Conservation (phyloP, 2,329 filamentous ascomycete species). For the Fusarium lyarnte region DNA sequence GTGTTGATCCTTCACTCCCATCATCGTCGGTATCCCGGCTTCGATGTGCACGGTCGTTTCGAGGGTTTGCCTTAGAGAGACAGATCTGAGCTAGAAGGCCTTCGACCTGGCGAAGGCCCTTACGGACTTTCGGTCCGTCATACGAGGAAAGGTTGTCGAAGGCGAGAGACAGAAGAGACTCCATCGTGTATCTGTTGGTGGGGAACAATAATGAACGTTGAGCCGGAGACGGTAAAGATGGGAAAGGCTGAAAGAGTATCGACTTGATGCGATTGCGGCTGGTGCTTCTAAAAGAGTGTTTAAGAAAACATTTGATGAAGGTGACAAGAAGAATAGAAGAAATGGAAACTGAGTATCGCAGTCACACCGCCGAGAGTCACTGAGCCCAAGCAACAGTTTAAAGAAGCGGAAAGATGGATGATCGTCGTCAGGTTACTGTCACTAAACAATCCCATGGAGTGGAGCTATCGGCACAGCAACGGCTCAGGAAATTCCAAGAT, state of each 20-base stretch:
- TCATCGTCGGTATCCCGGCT: slow-evolving; percentile 43
- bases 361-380: neutral
- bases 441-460: slow-evolving; percentile 15
- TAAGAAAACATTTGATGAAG: slow-evolving; percentile 1
- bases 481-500: slow-evolving; percentile 16
- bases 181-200: slow-evolving; percentile 66
- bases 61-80: slow-evolving; percentile 69
- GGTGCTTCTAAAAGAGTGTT: slow-evolving; percentile 8
- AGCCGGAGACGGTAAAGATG: neutral
- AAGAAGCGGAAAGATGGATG: neutral
- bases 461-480: slow-evolving; percentile 28
- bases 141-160: slow-evolving; percentile 97
- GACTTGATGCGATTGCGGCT: neutral
- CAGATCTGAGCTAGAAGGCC: slow-evolving; percentile 94
- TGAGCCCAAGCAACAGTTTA: slow-evolving; percentile 7
- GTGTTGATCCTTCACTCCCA: slow-evolving; percentile 53
- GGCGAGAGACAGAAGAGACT: slow-evolving; percentile 87
- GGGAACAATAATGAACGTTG: slow-evolving; percentile 6
- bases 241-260: slow-evolving; percentile 15
- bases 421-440: slow-evolving; percentile 1
- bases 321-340: slow-evolving; percentile 20
- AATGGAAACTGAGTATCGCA: slow-evolving; percentile 2
- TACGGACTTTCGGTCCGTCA: slow-evolving; percentile 88
- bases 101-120: slow-evolving; percentile 93
- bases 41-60: slow-evolving; percentile 31